A percentile compares a stretch with the other conserved stretches of the same genome.
phyloP scores from a whole-genome alignment of 176 grass and related monocot genomes.

The Typha latifolia region DNA sequence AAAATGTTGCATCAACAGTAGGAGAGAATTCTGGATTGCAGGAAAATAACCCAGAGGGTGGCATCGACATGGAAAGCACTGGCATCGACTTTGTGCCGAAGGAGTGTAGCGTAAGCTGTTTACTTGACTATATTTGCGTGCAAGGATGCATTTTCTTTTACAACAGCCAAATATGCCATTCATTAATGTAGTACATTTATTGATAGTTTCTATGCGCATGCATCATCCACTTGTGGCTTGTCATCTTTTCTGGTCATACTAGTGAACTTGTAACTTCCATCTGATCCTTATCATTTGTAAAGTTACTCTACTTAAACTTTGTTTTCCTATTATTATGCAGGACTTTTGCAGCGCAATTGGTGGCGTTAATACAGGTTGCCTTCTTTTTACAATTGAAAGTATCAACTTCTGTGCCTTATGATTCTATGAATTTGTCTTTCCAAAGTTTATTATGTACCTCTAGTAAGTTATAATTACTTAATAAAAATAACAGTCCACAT shows the following conservation, averaged over 20 bases:
- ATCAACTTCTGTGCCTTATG: background rate
- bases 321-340: slow-evolving; percentile 37
- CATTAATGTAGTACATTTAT: no score
- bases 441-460: background rate
- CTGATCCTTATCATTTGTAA: slow-evolving; percentile 3
- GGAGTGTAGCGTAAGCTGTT: slow-evolving; percentile 74
- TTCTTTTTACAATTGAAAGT: slow-evolving; percentile 21
- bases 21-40: slow-evolving; percentile 81
- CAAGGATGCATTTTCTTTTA: background rate
- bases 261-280: background rate
- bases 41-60: slow-evolving; percentile 45
- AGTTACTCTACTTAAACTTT: slow-evolving; percentile 2
- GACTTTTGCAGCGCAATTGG: slow-evolving; percentile 86
- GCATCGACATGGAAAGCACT: slow-evolving; percentile 44
- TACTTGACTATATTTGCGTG: background rate
- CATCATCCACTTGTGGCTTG: background rate
- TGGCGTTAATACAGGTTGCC: slow-evolving; percentile 69
- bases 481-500: no score
- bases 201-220: background rate
- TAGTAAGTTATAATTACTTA: no score
- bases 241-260: background rate
- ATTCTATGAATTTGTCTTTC: background rate
- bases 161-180: no score
- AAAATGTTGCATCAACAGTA: slow-evolving; percentile 49
- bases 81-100: slow-evolving; percentile 41